Conservation (phyloP, 257 asterid genomes). For the Solanum verrucosum region DNA sequence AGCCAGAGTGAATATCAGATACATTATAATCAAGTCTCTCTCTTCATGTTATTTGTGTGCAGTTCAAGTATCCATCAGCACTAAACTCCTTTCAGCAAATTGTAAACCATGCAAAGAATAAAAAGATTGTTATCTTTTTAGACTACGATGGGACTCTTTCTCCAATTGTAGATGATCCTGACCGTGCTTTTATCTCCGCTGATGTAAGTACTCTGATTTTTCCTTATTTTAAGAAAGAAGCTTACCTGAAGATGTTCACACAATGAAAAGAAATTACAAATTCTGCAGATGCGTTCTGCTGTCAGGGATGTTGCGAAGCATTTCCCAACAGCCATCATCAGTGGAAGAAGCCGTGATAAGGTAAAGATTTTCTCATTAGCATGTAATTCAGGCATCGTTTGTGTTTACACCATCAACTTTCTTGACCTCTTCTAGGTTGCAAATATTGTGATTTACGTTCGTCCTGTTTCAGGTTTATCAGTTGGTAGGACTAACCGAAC, state of each 20-base stretch:
- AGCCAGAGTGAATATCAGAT: background rate
- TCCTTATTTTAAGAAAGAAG: background rate
- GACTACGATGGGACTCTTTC: slow-evolving; percentile 18
- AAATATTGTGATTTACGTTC: background rate
- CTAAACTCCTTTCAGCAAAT: slow-evolving; percentile 9
- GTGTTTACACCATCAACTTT: background rate
- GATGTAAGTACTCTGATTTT: slow-evolving; percentile 5
- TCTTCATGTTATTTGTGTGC: background rate
- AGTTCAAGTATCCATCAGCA: slow-evolving; percentile 1
- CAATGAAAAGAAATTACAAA: background rate
- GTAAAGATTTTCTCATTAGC: background rate
- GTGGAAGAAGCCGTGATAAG: slow-evolving; percentile 21
- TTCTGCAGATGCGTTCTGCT: slow-evolving; percentile 14
- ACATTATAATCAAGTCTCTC: background rate
- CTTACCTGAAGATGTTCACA: background rate
- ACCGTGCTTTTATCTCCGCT: slow-evolving; percentile 13
- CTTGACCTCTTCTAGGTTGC: no score
- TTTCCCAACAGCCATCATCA: slow-evolving; percentile 14
- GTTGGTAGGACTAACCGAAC: slow-evolving; percentile 14
- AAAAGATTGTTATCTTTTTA: slow-evolving; percentile 9
- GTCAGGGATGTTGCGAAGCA: slow-evolving; percentile 10
- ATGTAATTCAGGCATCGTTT: background rate
- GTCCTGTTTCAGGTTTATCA: slow-evolving; percentile 8
- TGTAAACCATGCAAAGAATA: background rate
- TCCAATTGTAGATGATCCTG: slow-evolving; percentile 18